Conservation (phyloP, 2,329 filamentous ascomycete species). For the Ophiobolus disseminans region DNA sequence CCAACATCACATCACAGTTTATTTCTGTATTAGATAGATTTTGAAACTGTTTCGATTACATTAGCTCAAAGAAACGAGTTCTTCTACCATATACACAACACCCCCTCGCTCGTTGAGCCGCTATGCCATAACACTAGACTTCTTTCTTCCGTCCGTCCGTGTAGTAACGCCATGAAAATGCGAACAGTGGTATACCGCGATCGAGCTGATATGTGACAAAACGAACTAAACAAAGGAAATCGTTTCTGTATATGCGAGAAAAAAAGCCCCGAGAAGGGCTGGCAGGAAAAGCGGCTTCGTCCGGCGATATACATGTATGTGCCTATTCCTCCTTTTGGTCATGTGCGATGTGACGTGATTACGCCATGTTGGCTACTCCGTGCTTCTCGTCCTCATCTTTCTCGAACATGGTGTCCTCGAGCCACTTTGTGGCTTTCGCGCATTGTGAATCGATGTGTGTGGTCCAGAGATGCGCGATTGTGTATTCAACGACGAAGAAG, state of each 20-base stretch:
- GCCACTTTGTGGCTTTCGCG: constrained; percentile 55
- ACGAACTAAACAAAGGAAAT: constrained; percentile 11
- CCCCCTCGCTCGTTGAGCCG: not conserved
- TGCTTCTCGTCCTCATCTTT: constrained; percentile 50
- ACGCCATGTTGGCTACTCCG: constrained; percentile 35
- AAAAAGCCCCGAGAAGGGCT: not conserved
- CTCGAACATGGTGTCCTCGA: constrained; percentile 59
- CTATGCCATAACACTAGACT: too few relatives aligned
- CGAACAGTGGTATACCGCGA: constrained; percentile 10
- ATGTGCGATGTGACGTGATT: not conserved
- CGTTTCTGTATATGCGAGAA: constrained; percentile 8
- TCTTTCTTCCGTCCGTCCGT: not conserved
- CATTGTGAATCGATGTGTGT: constrained; percentile 60
- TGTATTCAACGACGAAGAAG: constrained; percentile 58
- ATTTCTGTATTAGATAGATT: not conserved
- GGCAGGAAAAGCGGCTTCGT: too few relatives aligned
- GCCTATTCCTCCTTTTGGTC: not conserved
- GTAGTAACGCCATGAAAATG: constrained; percentile 8
- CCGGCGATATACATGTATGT: not conserved
- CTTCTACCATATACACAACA: not conserved
- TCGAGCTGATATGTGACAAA: constrained; percentile 1
- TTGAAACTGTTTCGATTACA: constrained; percentile 1
- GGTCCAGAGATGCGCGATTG: constrained; percentile 59
- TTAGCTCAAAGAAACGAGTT: not conserved
- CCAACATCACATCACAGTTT: too few relatives aligned